A percentile compares a stretch with the other conserved stretches of the same genome.
These are phyloP conservation scores for Sphaerosporella brunnea DNA, from an alignment of 495 filamentous ascomycete species.

Conservation along the genomic window DNA sequence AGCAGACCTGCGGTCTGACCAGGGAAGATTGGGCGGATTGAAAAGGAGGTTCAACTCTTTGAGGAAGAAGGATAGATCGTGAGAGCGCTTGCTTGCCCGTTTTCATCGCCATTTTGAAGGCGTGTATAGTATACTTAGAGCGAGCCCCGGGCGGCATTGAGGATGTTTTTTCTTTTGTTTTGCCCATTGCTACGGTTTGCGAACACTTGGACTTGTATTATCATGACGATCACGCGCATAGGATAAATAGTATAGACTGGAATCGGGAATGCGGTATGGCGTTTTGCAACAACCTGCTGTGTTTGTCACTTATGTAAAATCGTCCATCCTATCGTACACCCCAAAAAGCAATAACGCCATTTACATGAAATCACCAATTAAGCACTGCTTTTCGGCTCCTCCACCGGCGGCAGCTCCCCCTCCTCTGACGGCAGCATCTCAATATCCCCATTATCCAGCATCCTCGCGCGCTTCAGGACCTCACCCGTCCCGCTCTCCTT, in stretches of 20 bases:
- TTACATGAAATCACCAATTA: no score
- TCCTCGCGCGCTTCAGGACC: slow-evolving; percentile 40
- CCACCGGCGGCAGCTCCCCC: slow-evolving; percentile 1
- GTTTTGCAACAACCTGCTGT: no score
- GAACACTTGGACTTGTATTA: background rate
- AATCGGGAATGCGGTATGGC: no score
- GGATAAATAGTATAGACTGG: background rate
- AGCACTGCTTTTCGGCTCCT: no score
- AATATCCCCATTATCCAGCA: slow-evolving; percentile 32
- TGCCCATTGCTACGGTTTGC: background rate
- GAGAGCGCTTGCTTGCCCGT: background rate
- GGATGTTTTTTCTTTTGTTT: no score
- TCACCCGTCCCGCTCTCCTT: slow-evolving; percentile 46
- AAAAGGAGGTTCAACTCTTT: background rate
- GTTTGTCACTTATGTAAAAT: background rate
- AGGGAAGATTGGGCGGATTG: background rate
- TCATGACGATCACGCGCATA: background rate
- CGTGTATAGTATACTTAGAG: no score
- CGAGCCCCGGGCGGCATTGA: no score
- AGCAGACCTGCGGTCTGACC: no score
- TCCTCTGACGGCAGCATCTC: slow-evolving; percentile 34
- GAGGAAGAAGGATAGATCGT: background rate
- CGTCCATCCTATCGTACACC: no score
- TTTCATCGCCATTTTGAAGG: background rate
- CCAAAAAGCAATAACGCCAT: no score